phyloP scores from a whole-genome alignment of 805 yeast species.

The Teunomyces panamensis region DNA sequence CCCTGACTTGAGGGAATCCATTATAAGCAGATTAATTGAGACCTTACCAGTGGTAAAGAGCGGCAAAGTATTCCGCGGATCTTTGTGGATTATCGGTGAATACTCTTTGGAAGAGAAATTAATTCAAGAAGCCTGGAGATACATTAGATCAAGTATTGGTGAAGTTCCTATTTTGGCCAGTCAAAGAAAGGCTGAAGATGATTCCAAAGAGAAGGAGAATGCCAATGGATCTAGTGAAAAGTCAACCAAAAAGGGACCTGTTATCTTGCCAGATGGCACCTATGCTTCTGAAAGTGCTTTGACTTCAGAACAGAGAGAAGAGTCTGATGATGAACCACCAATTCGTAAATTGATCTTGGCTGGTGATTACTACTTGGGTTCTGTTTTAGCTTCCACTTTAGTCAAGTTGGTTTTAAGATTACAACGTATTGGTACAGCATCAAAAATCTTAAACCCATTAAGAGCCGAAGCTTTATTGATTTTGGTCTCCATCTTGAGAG shows the following conservation, averaged over 20 bases:
- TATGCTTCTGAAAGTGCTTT: slow-evolving; percentile 92
- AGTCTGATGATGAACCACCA: slow-evolving; percentile 49
- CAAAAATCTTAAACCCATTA: slow-evolving; percentile 69
- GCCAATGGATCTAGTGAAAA: slow-evolving; percentile 33
- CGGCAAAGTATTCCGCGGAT: slow-evolving; percentile 90
- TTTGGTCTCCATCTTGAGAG: slow-evolving; percentile 87
- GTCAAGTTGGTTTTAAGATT: slow-evolving; percentile 84
- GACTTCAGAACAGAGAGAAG: slow-evolving; percentile 41
- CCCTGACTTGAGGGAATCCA: slow-evolving; percentile 69
- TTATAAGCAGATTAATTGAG: slow-evolving; percentile 58
- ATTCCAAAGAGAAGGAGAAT: slow-evolving; percentile 22
- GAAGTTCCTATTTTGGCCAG: slow-evolving; percentile 85
- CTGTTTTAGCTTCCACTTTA: slow-evolving; percentile 83
- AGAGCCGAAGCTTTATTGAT: slow-evolving; percentile 93
- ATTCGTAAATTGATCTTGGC: slow-evolving; percentile 75
- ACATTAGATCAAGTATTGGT: slow-evolving; percentile 78
- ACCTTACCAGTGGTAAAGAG: slow-evolving; percentile 69
- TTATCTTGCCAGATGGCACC: slow-evolving; percentile 96
- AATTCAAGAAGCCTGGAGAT: slow-evolving; percentile 83
- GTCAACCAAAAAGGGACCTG: slow-evolving; percentile 54
- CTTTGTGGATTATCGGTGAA: slow-evolving; percentile 96
- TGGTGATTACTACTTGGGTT: slow-evolving; percentile 89
- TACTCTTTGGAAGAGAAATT: slow-evolving; percentile 69
- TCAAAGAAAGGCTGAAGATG: slow-evolving; percentile 46
- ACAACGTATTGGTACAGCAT: slow-evolving; percentile 51